Conservation (phyloP, 371 early-diverging fungal genomes). For the Mortierella sp. region DNA sequence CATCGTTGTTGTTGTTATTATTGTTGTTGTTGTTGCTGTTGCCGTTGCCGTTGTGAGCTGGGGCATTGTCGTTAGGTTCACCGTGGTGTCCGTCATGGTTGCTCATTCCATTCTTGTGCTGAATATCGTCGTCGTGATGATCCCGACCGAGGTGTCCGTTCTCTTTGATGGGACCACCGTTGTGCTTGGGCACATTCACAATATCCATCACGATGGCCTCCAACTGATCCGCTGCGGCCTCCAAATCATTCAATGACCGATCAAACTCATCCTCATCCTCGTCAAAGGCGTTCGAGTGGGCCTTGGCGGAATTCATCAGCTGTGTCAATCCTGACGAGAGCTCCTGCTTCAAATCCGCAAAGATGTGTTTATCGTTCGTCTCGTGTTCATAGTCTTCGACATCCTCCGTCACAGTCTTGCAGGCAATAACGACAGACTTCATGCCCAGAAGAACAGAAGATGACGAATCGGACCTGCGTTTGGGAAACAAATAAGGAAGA, state of each 20-base stretch:
- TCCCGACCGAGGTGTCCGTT: constrained; percentile 1
- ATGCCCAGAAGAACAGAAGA: constrained; percentile 84
- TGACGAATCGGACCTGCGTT: constrained; percentile 71
- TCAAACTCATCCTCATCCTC: constrained; percentile 77
- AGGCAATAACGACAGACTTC: constrained; percentile 86
- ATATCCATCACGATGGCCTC: constrained; percentile 84
- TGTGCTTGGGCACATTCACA: constrained; percentile 75
- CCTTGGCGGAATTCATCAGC: constrained; percentile 82
- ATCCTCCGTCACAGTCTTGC: constrained; percentile 87
- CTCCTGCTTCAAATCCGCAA: constrained; percentile 64
- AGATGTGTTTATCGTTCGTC: constrained; percentile 56
- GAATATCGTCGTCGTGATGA: constrained; percentile 7
- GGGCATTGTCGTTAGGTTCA: neutral
- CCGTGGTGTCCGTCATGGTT: constrained; percentile 14
- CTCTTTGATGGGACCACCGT: constrained; percentile 7
- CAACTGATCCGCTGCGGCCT: constrained; percentile 83
- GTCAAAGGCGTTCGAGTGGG: constrained; percentile 72
- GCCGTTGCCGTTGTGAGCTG: neutral
- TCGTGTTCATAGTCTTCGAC: constrained; percentile 75
- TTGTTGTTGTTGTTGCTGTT: neutral
- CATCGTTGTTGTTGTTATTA: constrained; percentile 8
- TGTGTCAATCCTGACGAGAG: constrained; percentile 77
- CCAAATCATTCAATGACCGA: constrained; percentile 62
- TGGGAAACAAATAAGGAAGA: neutral
- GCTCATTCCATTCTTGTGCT: constrained; percentile 10